phyloP scores from a whole-genome alignment of 257 asterid species.

The Ilex asprella region DNA sequence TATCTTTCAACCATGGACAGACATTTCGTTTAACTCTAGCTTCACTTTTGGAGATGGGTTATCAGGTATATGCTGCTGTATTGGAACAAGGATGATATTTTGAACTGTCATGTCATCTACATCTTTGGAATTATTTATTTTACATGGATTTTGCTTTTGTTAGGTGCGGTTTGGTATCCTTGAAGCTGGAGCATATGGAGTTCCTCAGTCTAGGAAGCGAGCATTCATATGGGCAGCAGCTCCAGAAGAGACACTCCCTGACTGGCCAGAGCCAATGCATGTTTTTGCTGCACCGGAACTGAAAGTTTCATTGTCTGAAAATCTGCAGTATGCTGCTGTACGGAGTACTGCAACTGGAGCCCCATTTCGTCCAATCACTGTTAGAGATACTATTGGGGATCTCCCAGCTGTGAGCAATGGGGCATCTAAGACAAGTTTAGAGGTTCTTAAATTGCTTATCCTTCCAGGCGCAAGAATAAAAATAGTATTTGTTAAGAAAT shows the following conservation, averaged over 20 bases:
- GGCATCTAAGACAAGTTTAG: slow-evolving; percentile 49
- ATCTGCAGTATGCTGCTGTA: slow-evolving; percentile 65
- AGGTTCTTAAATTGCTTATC: slow-evolving; percentile 33
- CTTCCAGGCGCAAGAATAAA: no score
- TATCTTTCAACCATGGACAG: slow-evolving; percentile 94
- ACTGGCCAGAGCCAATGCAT: slow-evolving; percentile 99
- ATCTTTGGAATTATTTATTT: no score
- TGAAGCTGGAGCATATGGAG: slow-evolving; percentile 96
- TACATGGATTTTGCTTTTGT: slow-evolving; percentile 8
- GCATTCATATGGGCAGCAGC: slow-evolving; percentile 99
- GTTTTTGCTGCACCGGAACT: slow-evolving; percentile 83
- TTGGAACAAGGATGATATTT: slow-evolving; percentile 5
- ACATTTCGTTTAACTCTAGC: slow-evolving; percentile 85
- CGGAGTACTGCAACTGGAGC: slow-evolving; percentile 85
- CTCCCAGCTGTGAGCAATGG: slow-evolving; percentile 89
- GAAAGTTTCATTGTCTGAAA: slow-evolving; percentile 55
- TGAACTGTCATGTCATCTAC: background rate
- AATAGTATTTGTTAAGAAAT: no score
- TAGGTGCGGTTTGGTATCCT: slow-evolving; percentile 91
- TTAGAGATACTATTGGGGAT: slow-evolving; percentile 92
- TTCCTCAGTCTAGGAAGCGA: slow-evolving; percentile 92
- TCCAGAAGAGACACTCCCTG: slow-evolving; percentile 85
- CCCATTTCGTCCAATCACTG: slow-evolving; percentile 91
- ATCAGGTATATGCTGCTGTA: slow-evolving; percentile 51
- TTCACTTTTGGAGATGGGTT: slow-evolving; percentile 96